These are phyloP conservation scores for Penicillium flavigenum DNA, from an alignment of 495 filamentous ascomycete genomes.

Conservation along the genomic window DNA sequence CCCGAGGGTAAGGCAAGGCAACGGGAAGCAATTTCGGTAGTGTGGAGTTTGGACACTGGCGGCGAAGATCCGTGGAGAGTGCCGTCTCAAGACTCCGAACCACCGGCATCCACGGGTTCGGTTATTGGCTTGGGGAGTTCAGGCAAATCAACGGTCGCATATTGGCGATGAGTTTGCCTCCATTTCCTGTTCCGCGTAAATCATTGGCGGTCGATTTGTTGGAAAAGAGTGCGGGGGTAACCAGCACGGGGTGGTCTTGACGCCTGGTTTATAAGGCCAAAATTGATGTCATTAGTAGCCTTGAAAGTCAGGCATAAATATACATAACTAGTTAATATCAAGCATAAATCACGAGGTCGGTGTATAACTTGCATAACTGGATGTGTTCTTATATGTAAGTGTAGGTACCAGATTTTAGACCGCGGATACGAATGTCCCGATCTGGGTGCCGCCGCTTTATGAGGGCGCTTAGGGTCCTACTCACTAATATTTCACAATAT, in stretches of 20 bases:
- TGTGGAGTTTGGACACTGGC: conserved; percentile 9
- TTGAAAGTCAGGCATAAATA: not conserved
- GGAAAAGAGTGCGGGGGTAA: conserved; percentile 3
- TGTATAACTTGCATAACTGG: not conserved
- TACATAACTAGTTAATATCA: not conserved
- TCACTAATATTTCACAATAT: no score
- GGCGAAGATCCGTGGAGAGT: conserved; percentile 14
- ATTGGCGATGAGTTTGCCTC: not conserved
- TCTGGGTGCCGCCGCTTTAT: no score
- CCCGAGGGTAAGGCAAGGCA: conserved; percentile 11
- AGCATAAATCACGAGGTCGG: not conserved
- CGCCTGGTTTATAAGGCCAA: not conserved
- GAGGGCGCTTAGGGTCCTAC: no score
- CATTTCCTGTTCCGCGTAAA: not conserved
- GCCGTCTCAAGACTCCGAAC: conserved; percentile 10
- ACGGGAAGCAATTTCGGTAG: conserved; percentile 16
- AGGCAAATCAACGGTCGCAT: conserved; percentile 3
- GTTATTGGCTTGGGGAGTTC: not conserved
- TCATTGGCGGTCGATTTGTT: conserved; percentile 5
- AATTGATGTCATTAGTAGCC: not conserved
- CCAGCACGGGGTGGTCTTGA: not conserved
- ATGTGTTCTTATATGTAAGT: not conserved
- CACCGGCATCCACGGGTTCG: not conserved
- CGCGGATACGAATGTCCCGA: no score
- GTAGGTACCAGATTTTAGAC: no score